Base-by-base conservation (phyloP, 2,329 filamentous ascomycete species). In the Cordyceps cicadae region DNA sequence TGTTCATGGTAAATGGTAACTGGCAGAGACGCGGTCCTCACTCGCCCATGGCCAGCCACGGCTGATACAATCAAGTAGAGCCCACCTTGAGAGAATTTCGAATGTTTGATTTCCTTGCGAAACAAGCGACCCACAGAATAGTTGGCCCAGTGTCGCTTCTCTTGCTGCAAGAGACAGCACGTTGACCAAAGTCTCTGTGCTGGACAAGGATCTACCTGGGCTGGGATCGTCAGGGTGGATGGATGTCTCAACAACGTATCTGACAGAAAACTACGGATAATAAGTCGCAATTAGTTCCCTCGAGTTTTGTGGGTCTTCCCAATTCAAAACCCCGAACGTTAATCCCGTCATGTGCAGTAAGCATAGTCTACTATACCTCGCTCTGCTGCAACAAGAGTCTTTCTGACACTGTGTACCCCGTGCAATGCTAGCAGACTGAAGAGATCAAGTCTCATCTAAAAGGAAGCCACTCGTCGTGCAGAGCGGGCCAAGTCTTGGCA, bases 401-500 rank as follows among this genome's bases (percentile, higher is more conserved):
- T 43, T 17, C 39, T 54, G 29, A 14, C 37, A 39, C 21, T 24
- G 7, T n/a, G 34, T 37, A 24, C 14, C 32, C n/a, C 12, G 19
- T 21, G 50, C 32, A 41, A 24, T 41, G 12, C 11, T n/a, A 12
- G 12, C 21, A 32, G 17, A 15, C 39, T 15, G 15, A 37, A 14
- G 14, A 41, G 26, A 24, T 24, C 14, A 26, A 32, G 19, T 50
- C 34, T 49, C 54, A 29, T 50, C 54, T 50, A 50, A 57, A 56
- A 57, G 24, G 29, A 57, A 57, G 32, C 19, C 15, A 24, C 45
- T 26, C 14, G 54, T 57, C 54, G 26, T 26, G 14, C 45, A 29
- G 32, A 50, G 32, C 54, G 54, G 54, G 43, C 54, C 54, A 45
- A 41, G 17, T 45, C 54, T 57, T 57, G 43, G 29, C 39, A 45